Base-by-base conservation (phyloP, 495 filamentous ascomycete species). In the Neurospora sp. region DNA sequence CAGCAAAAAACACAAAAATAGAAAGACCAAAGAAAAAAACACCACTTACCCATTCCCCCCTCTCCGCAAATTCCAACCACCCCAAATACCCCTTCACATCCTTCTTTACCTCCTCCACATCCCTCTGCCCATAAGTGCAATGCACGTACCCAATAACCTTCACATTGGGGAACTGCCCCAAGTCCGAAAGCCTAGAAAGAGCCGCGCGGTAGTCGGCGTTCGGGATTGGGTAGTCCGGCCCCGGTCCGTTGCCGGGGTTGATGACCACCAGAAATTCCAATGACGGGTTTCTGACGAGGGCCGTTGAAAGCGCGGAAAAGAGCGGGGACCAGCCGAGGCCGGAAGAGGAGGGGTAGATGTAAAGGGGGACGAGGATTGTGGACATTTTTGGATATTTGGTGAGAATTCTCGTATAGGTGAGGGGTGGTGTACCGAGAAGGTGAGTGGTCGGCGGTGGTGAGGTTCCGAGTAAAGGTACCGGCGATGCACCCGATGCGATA, bases 171-270 rank as follows among this genome's bases (percentile, higher is more conserved):
- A 84, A 79, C 7, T 78, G 69, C 0, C 0, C 1, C 0, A 3
- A 5, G 12, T 31, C n/a, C 23, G 84, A 80, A 38, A 89, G 82
- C 39, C 72, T 80, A 1, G 83, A 82, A 27, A 89, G 80, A 73
- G 85, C 86, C 4, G 78, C 79, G 9, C 82, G 83, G 75, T 90
- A 89, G 77, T 88, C 86, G 66, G 76, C 82, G 75, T 88, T 85
- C 2, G 88, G 87, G 42, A 82, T 69, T 10, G 81, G 48, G 70
- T 79, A 62, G 27, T 62, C 73, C 40, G 79, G 72, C 27, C 88
- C 88, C 14, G 88, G 88, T 2, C 88, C 88, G 70, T 82, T 88
- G 69, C 81, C 78, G 38, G 88, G 88, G 73, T 90, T 90, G 76
- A 89, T 81, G 72, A 90, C 82, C 42, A 89, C 81, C 9, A 83